Base-by-base conservation (phyloP, 306 rosid species). In the Vigna angularis region DNA sequence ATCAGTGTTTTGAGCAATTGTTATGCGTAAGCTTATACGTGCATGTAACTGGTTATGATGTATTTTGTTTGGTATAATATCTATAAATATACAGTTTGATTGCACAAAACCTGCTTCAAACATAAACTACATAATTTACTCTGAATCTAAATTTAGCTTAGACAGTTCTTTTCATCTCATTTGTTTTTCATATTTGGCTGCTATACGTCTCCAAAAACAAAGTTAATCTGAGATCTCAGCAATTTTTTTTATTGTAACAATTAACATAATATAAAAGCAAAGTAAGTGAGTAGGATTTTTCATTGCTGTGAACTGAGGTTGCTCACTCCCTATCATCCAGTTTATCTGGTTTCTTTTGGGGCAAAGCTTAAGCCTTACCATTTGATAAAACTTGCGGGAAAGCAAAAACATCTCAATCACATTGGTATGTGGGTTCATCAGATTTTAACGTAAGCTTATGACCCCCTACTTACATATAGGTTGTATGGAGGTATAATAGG, bases 401-500 rank as follows among this genome's bases (percentile, higher is more conserved):
- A 45, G 44, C 32, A 47, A 34, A 40, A 34, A 72, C 64, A 58
- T 76, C 10, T n/a, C 62, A 44, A 42, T 86, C 87, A 42, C 75
- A 80, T 17, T 61, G 82, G 81, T 80, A 69, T 1, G 24, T 76
- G 61, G 57, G 81, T 45, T 69, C 69, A 47, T 79, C 83, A 42
- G 47, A 42, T 42, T 42, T 42, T 42, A 42, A 42, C 47, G 2
- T 2, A 42, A 76, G 34, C n/a, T 8, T 63, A 80, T 70, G 84
- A 64, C 77, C 10, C 7, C 40, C 15, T 38, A 79, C 75, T 75
- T 34, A 42, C 49, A 50, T 42, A 42, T 52, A 78, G 86, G 81
- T 86, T 66, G 9, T 42, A 72, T 30, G 85, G 76, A 72, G n/a
- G 68, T 45, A 66, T 65, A 73, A 48, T 50, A 51, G 89, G 86